These are phyloP conservation scores for Alisma plantagoaquatica DNA, from an alignment of 106 monocot species.

Conservation along the genomic window DNA sequence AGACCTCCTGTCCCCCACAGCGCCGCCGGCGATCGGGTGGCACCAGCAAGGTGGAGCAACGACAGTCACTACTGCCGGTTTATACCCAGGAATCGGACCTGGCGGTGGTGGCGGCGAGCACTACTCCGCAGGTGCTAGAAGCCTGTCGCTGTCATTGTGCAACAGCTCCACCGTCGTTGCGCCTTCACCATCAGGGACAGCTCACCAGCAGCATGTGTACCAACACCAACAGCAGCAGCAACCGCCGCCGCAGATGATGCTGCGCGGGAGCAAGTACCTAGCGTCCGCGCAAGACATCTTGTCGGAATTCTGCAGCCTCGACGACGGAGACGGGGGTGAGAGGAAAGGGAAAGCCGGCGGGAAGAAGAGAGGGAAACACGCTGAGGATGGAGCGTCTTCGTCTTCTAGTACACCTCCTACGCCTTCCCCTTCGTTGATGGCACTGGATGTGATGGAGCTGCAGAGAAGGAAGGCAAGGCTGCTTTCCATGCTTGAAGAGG, in stretches of 20 bases:
- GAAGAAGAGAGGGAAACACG: constrained; percentile 1
- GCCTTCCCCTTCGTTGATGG: constrained; percentile 16
- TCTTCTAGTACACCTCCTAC: constrained; percentile 1
- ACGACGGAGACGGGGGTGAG: constrained; percentile 37
- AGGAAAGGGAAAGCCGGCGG: constrained; percentile 8
- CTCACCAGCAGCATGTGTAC: constrained; percentile 26
- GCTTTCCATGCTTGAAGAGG: constrained; percentile 18
- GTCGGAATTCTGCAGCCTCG: constrained; percentile 63
- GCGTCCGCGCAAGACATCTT: constrained; percentile 74
- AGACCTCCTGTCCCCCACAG: too few relatives aligned
- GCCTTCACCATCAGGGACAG: constrained; percentile 46
- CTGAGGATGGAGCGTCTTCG: constrained; percentile 7
- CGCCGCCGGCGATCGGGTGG: too few relatives aligned
- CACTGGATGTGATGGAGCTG: constrained; percentile 74
- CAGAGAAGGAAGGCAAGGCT: constrained; percentile 22
- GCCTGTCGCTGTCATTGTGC: constrained; percentile 62
- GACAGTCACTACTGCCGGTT: too few relatives aligned
- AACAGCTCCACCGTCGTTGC: too few relatives aligned
- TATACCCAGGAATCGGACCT: too few relatives aligned
- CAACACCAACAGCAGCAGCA: constrained; percentile 26
- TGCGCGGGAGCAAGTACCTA: constrained; percentile 64
- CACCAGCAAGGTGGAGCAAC: too few relatives aligned
- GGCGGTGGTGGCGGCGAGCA: too few relatives aligned
- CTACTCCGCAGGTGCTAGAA: too few relatives aligned
- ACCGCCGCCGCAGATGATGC: constrained; percentile 13